phyloP scores from a whole-genome alignment of 805 yeast species.

The Candida morakotiae region DNA sequence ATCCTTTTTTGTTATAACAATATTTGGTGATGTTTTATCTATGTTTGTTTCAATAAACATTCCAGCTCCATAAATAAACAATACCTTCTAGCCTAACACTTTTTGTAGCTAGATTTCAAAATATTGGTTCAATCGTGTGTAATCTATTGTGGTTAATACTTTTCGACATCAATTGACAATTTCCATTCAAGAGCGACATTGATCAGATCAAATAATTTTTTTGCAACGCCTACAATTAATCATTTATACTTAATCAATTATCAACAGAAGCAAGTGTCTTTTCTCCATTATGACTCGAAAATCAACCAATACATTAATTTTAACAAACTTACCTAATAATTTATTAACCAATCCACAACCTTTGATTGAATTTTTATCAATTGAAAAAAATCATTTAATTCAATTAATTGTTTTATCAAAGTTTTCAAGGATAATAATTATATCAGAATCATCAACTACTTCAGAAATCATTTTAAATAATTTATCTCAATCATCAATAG shows the following conservation, averaged over 20 bases:
- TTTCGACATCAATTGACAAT: too few species aligned
- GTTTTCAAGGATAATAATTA: slow-evolving; percentile 30
- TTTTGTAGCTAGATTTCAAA: too few species aligned
- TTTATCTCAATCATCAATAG: slow-evolving; percentile 11
- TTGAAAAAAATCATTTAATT: slow-evolving; percentile 16
- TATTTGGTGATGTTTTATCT: slow-evolving; percentile 90
- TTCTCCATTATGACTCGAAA: slow-evolving; percentile 11
- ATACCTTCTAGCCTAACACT: too few species aligned
- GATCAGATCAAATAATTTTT: too few species aligned
- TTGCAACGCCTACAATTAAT: slow-evolving; percentile 1
- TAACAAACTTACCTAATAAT: slow-evolving; percentile 22
- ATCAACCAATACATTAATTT: slow-evolving; percentile 34
- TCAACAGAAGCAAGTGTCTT: too few species aligned
- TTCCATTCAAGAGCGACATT: too few species aligned
- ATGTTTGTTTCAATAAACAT: too few species aligned
- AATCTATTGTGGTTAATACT: too few species aligned
- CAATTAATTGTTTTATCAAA: slow-evolving; percentile 31
- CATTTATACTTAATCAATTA: too few species aligned
- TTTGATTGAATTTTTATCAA: slow-evolving; percentile 23
- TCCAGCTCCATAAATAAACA: too few species aligned
- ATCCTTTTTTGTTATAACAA: slow-evolving; percentile 86
- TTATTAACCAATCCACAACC: slow-evolving; percentile 22
- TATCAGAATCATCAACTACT: slow-evolving; percentile 22
- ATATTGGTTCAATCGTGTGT: too few species aligned
- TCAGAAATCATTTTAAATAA: slow-evolving; percentile 18